Conservation (phyloP, 371 early-diverging fungal genomes). For the Mortierella sp. region DNA sequence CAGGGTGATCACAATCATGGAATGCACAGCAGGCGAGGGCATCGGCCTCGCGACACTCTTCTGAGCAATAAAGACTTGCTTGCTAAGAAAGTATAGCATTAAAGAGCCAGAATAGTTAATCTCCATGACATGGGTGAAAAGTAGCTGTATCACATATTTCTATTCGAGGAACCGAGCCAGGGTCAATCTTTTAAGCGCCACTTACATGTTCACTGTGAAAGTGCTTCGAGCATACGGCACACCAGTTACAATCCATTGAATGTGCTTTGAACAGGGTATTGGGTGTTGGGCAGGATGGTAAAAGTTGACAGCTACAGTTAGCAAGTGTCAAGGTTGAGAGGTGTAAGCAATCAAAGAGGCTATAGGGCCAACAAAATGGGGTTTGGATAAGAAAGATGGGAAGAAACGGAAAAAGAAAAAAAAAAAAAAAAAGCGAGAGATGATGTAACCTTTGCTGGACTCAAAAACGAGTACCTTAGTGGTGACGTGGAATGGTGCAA, state of each 20-base stretch:
- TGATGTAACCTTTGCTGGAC: conserved; percentile 16
- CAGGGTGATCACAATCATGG: conserved; percentile 53
- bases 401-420: not conserved
- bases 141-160: too few relatives aligned
- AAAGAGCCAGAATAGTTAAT: not conserved
- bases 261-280: not conserved
- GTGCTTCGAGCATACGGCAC: conserved; percentile 53
- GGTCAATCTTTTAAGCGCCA: too few relatives aligned
- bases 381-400: not conserved
- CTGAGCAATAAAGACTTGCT: conserved; percentile 53
- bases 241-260: conserved; percentile 54
- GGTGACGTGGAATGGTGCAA: conserved; percentile 22
- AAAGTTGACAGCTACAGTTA: too few relatives aligned
- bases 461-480: conserved; percentile 47
- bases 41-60: conserved; percentile 51
- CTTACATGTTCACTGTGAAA: conserved; percentile 53
- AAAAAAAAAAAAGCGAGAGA: not conserved
- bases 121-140: too few relatives aligned
- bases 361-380: not conserved
- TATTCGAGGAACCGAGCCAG: too few relatives aligned
- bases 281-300: not conserved
- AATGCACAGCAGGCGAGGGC: conserved; percentile 53
- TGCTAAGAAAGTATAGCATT: conserved; percentile 22
- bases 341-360: not conserved
- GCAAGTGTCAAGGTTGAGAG: not conserved